Percentiles rank a stretch among this genome's conserved stretches.
phyloP scores from a whole-genome alignment of 2,329 filamentous ascomycete genomes.

The Metarhizium guizhouense region DNA sequence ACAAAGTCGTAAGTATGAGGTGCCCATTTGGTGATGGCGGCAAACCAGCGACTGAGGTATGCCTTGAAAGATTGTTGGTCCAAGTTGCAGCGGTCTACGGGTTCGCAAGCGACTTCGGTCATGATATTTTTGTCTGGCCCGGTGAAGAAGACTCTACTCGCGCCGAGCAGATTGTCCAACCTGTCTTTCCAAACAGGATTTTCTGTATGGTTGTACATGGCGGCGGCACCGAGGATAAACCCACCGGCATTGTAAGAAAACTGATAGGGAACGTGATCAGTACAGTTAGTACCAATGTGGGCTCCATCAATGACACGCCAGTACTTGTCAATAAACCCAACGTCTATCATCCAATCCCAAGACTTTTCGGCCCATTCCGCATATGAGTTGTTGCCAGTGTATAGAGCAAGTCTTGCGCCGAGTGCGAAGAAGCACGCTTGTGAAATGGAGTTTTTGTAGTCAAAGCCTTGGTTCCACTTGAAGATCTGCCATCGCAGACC shows the following conservation, averaged over 20 bases:
- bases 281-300: slow-evolving; percentile 48
- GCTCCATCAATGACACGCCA: slow-evolving; percentile 57
- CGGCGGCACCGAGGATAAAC: slow-evolving; percentile 56
- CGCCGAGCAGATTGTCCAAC: slow-evolving; percentile 46
- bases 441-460: slow-evolving; percentile 64
- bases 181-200: slow-evolving; percentile 47
- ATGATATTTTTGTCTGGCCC: slow-evolving; percentile 46
- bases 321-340: slow-evolving; percentile 49
- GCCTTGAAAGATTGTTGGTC: slow-evolving; percentile 58
- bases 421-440: slow-evolving; percentile 55
- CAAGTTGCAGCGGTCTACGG: slow-evolving; percentile 48
- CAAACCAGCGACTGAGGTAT: slow-evolving; percentile 53
- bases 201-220: slow-evolving; percentile 56
- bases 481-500: slow-evolving; percentile 82
- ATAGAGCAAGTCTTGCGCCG: slow-evolving; percentile 60
- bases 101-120: slow-evolving; percentile 58
- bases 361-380: slow-evolving; percentile 65
- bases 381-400: slow-evolving; percentile 71
- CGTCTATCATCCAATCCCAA: slow-evolving; percentile 58
- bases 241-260: slow-evolving; percentile 63
- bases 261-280: slow-evolving; percentile 48
- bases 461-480: slow-evolving; percentile 70
- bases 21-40: slow-evolving; percentile 53
- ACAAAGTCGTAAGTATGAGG: slow-evolving; percentile 46
- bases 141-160: slow-evolving; percentile 45